Conservation (phyloP, 192 early-diverging fungal species). For the Coemansia sp. region DNA sequence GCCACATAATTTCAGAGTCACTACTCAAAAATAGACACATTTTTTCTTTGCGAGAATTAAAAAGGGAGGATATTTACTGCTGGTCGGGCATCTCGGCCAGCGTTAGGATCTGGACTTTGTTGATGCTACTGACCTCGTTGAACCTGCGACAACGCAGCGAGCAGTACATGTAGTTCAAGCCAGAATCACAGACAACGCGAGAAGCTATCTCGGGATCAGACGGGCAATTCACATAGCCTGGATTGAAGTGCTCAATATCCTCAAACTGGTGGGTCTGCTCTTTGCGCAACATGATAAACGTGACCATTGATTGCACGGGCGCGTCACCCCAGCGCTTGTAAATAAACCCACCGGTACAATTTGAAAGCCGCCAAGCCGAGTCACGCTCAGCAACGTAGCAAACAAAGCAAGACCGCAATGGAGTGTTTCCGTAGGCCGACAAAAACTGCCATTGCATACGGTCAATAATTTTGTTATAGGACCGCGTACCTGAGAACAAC, state of each 20-base stretch:
- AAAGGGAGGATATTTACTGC: too few relatives aligned
- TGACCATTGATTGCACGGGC: slow-evolving; percentile 70
- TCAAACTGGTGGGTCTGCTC: slow-evolving; percentile 71
- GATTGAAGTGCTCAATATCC: slow-evolving; percentile 71
- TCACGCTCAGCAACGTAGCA: neutral
- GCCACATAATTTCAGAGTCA: too few relatives aligned
- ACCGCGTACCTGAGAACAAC: neutral
- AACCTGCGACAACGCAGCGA: slow-evolving; percentile 33
- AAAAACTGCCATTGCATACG: slow-evolving; percentile 24
- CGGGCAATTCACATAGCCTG: slow-evolving; percentile 69
- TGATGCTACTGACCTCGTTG: slow-evolving; percentile 18
- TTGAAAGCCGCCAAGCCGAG: slow-evolving; percentile 60
- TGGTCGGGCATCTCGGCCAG: too few relatives aligned
- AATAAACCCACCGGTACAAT: slow-evolving; percentile 61
- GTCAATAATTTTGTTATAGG: slow-evolving; percentile 24
- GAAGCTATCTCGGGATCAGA: slow-evolving; percentile 44
- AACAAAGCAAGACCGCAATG: neutral
- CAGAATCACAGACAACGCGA: slow-evolving; percentile 40
- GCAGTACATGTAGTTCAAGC: slow-evolving; percentile 41
- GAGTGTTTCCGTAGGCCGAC: slow-evolving; percentile 17
- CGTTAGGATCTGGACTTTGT: too few relatives aligned
- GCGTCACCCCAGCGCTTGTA: slow-evolving; percentile 64
- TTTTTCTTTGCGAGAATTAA: too few relatives aligned
- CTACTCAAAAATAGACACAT: too few relatives aligned
- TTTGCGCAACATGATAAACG: slow-evolving; percentile 57